Evolutionary conservation across 2,329 filamentous ascomycete genomes (phyloP).

Genomic region (Verticillium dahliae): DNA sequence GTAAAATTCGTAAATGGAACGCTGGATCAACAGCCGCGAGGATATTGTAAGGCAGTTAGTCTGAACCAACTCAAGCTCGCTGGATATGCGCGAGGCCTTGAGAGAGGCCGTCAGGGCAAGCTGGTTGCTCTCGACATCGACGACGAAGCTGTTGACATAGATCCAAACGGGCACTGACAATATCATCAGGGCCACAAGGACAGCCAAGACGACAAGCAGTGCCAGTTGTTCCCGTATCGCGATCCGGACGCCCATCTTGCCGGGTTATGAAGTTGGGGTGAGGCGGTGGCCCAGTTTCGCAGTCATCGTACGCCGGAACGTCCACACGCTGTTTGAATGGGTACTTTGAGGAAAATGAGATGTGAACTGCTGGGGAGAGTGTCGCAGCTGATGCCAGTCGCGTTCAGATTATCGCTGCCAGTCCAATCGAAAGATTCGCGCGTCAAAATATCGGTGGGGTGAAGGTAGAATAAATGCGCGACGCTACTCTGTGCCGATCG

Average conservation of each 20-base stretch:
- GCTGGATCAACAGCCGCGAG: conserved; percentile 56
- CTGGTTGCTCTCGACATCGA: conserved; percentile 47
- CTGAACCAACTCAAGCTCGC: conserved; percentile 73
- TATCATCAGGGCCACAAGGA: conserved; percentile 68
- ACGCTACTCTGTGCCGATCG: background rate
- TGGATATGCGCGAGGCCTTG: conserved; percentile 75
- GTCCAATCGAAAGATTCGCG: background rate
- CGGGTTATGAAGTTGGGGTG: conserved; percentile 9
- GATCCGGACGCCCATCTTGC: conserved; percentile 58
- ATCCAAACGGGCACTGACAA: conserved; percentile 71
- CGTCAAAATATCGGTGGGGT: background rate
- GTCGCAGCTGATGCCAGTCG: background rate
- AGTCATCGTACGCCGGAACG: conserved; percentile 7
- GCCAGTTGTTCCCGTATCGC: conserved; percentile 84
- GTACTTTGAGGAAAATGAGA: background rate
- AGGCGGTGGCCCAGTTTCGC: conserved; percentile 3
- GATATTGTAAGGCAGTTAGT: conserved; percentile 66
- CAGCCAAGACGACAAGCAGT: conserved; percentile 68
- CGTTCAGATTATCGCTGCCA: background rate
- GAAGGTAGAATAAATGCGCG: background rate
- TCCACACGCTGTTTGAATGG: background rate
- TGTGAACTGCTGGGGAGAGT: no score
- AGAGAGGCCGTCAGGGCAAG: conserved; percentile 76
- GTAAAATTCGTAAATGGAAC: conserved; percentile 45
- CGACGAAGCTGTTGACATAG: conserved; percentile 49